These are phyloP conservation scores for Przewalskia tangutica DNA, from an alignment of 257 asterid genomes.

Conservation along the genomic window DNA sequence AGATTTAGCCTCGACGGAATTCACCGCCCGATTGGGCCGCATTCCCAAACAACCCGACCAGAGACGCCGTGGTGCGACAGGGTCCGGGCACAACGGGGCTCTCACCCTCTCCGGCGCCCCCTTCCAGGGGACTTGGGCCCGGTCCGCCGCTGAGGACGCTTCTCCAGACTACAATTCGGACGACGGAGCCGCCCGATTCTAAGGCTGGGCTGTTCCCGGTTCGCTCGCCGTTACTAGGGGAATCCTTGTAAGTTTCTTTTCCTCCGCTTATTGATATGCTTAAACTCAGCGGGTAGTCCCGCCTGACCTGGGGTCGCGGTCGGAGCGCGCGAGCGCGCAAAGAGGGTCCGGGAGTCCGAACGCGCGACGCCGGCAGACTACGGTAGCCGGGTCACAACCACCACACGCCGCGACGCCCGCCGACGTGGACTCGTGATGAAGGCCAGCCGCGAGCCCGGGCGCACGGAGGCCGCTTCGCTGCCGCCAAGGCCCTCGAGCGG, in stretches of 20 bases:
- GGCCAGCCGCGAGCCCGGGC: too few relatives aligned
- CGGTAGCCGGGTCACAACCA: too few relatives aligned
- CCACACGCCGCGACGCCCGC: too few relatives aligned
- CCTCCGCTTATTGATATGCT: slow-evolving; percentile 44
- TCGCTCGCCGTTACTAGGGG: slow-evolving; percentile 60
- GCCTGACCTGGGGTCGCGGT: not conserved
- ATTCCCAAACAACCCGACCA: too few relatives aligned
- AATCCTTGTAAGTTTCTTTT: slow-evolving; percentile 55
- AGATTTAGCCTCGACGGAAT: too few relatives aligned
- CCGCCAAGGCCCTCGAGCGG: too few relatives aligned
- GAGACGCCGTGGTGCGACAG: not conserved
- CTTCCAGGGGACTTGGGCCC: not conserved
- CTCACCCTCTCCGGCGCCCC: not conserved
- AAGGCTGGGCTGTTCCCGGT: slow-evolving; percentile 23
- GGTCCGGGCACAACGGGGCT: not conserved
- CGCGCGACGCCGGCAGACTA: too few relatives aligned
- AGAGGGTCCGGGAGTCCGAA: too few relatives aligned
- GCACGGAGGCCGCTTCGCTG: too few relatives aligned
- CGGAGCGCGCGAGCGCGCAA: too few relatives aligned
- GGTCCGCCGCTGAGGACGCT: not conserved
- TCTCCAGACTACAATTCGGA: not conserved
- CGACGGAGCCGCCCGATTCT: not conserved
- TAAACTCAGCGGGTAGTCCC: not conserved
- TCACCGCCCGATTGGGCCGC: too few relatives aligned
- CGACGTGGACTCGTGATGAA: too few relatives aligned